Base-by-base conservation (phyloP, 73 alveolate genomes). In the Paramecium caudatum region DNA sequence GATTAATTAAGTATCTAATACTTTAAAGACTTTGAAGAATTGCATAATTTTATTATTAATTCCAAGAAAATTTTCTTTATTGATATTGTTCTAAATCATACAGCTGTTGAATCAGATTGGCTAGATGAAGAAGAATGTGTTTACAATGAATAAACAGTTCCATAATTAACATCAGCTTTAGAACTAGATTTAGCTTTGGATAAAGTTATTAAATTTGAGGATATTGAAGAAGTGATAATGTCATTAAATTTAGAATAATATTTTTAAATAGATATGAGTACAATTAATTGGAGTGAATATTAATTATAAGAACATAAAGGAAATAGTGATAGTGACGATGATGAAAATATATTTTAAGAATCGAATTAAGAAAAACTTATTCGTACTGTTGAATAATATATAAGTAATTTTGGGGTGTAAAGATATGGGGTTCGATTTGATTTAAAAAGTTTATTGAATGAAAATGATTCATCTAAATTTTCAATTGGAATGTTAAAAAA, bases 81-180 rank as follows among this genome's bases (percentile, higher is more conserved):
- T 19, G 99, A 97, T 91, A 94, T 97, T 27, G 99, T 97, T 47
- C 88, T 97, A 34, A 97, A 96, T 94, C 99, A 97, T 82, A 96
- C 99, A 9, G 96, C 99, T 1, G 84, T 82, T 46, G 95, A 95
- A 55, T 82, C 96, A 30, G 97, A 95, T 30, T 96, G 98, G 98
- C 90, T 97, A 1, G 48, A 87, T 41, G 94, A 88, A 0, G 95
- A 98, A 8, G 98, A 96, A 91, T 94, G 98, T 45, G 98, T 96
- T 4, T 97, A 96, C 84, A 97, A 96, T 81, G 95, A 96, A 21
- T 96, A 91, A 45, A 97, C 96, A 49, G 91, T 95, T 45, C 98
- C 98, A 4, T 91, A 96, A 90, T 90, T 97, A 70, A 91, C 93
- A 55, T 90, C 95, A 43, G 99, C 99, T 46, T 96, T 92, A 80